A percentile compares a stretch with the other conserved stretches of the same genome.
phyloP scores from a whole-genome alignment of 2,329 filamentous ascomycete species.

The Xylariaceae sp. region DNA sequence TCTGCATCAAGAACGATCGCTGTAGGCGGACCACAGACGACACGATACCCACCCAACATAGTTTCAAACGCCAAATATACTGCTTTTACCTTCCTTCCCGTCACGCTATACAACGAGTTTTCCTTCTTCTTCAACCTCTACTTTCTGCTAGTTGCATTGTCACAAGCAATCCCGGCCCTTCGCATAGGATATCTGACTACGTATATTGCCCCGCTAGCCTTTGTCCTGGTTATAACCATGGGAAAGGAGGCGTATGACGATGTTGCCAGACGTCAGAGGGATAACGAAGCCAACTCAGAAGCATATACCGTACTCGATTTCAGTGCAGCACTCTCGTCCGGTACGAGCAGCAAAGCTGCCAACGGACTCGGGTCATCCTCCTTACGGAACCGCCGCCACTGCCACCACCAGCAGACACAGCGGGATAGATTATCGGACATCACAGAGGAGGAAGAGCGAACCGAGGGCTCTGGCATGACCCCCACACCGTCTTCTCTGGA shows the following conservation, averaged over 20 bases:
- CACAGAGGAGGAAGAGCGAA: conserved; percentile 60
- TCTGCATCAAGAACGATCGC: conserved; percentile 68
- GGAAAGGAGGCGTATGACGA: conserved; percentile 96
- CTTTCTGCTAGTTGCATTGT: conserved; percentile 89
- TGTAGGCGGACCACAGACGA: conserved; percentile 67
- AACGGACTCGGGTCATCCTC: conserved; percentile 44
- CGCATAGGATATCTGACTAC: conserved; percentile 93
- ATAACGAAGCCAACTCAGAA: conserved; percentile 92
- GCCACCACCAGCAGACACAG: conserved; percentile 33
- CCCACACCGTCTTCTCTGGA: conserved; percentile 39
- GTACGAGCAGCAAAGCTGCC: conserved; percentile 33
- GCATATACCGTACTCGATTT: conserved; percentile 75
- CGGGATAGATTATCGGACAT: conserved; percentile 56
- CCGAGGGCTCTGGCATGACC: conserved; percentile 37
- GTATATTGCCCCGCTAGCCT: conserved; percentile 86
- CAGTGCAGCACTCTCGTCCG: conserved; percentile 44
- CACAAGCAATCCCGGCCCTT: conserved; percentile 82
- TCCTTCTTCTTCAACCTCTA: conserved; percentile 99
- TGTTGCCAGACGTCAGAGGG: conserved; percentile 75
- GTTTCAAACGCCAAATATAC: conserved; percentile 98
- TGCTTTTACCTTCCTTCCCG: conserved; percentile 84
- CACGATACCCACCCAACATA: conserved; percentile 81
- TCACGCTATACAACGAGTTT: conserved; percentile 97
- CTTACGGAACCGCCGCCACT: conserved; percentile 35
- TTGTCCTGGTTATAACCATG: conserved; percentile 86